A percentile compares a stretch with the other conserved stretches of the same genome.
Conservation (phyloP, 179 eudicot genomes). For the Silene vulgaris region DNA sequence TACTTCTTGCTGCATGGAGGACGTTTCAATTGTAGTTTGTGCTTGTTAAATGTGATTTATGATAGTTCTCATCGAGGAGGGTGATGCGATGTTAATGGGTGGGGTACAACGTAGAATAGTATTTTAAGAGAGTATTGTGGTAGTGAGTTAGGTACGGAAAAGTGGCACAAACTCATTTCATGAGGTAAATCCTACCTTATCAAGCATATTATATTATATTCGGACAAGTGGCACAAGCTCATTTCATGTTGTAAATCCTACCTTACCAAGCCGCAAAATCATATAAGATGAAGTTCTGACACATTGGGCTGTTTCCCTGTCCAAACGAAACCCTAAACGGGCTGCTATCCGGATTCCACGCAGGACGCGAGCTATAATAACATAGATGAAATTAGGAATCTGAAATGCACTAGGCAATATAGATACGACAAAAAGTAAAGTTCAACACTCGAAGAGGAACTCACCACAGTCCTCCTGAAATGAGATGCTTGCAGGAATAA, state of each 20-base stretch:
- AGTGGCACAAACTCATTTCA: too few relatives aligned
- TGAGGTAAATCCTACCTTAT: too few relatives aligned
- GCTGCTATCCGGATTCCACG: slow-evolving; percentile 89
- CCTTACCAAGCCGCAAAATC: slow-evolving; percentile 66
- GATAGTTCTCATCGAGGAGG: too few relatives aligned
- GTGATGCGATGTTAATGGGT: too few relatives aligned
- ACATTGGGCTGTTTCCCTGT: slow-evolving; percentile 49
- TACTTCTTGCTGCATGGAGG: too few relatives aligned
- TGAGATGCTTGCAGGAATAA: slow-evolving; percentile 55
- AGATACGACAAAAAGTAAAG: neutral
- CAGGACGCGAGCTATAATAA: slow-evolving; percentile 74
- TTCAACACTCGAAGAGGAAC: slow-evolving; percentile 17
- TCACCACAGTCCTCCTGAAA: slow-evolving; percentile 74
- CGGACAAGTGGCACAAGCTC: neutral
- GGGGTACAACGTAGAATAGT: too few relatives aligned
- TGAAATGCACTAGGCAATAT: neutral
- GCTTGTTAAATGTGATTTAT: too few relatives aligned
- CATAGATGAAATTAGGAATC: slow-evolving; percentile 13
- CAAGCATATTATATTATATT: too few relatives aligned
- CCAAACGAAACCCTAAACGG: slow-evolving; percentile 59
- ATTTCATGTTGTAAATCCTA: slow-evolving; percentile 22
- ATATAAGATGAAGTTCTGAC: slow-evolving; percentile 44
- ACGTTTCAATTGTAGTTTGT: too few relatives aligned
- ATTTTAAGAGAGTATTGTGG: too few relatives aligned
- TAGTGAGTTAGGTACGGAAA: too few relatives aligned